These are phyloP conservation scores for Misopates orontium DNA, from an alignment of 257 asterid genomes.

Conservation along the genomic window DNA sequence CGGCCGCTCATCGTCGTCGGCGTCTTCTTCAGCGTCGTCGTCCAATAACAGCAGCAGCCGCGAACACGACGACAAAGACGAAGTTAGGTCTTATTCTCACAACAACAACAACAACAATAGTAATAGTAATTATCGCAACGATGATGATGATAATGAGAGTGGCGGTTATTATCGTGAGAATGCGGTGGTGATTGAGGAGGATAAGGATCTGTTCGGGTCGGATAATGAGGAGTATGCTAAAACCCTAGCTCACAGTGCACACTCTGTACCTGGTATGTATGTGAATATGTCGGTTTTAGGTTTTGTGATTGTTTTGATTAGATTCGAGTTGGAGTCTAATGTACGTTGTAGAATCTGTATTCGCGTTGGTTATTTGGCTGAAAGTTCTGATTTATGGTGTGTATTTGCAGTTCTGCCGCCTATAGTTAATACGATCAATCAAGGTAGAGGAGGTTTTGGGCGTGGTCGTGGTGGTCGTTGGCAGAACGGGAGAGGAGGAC, in stretches of 20 bases:
- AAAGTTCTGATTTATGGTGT: constrained; percentile 27
- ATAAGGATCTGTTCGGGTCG: constrained; percentile 88
- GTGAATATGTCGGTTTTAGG: background rate
- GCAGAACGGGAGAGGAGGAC: constrained; percentile 80
- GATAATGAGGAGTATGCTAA: constrained; percentile 83
- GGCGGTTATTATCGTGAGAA: constrained; percentile 1
- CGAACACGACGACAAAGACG: constrained; percentile 45
- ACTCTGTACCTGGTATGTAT: constrained; percentile 81
- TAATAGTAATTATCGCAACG: constrained; percentile 29
- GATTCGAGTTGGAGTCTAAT: background rate
- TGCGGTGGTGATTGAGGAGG: constrained; percentile 34
- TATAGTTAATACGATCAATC: constrained; percentile 55
- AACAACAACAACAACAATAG: constrained; percentile 25
- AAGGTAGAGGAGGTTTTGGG: constrained; percentile 72
- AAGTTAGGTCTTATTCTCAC: constrained; percentile 46
- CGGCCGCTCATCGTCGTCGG: constrained; percentile 33
- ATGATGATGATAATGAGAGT: constrained; percentile 30
- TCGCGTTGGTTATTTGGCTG: background rate
- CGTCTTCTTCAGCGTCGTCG: constrained; percentile 55
- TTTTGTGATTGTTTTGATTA: background rate
- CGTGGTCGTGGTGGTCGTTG: constrained; percentile 91
- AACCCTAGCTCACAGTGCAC: constrained; percentile 61
- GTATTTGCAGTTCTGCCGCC: constrained; percentile 65
- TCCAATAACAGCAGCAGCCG: constrained; percentile 54
- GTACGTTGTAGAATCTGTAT: background rate